These are phyloP conservation scores for Ampelomyces quisqualis DNA, from an alignment of 2,329 filamentous ascomycete genomes.

Conservation along the genomic window DNA sequence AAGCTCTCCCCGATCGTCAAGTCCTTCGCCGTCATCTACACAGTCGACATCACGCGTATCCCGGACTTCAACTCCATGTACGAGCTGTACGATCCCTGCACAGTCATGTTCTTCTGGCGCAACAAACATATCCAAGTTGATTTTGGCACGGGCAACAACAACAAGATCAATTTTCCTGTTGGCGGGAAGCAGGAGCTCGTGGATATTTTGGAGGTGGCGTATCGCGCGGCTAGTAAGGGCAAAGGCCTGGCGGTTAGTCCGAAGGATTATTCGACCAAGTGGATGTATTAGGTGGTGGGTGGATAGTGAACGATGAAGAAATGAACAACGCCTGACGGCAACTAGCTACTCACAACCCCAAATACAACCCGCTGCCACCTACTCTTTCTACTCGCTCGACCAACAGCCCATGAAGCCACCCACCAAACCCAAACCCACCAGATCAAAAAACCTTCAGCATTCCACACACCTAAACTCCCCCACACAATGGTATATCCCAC, in stretches of 20 bases:
- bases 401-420: too few relatives aligned
- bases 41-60: constrained; percentile 73
- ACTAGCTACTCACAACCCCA: not conserved
- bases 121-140: constrained; percentile 31
- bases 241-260: constrained; percentile 90
- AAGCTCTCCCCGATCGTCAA: constrained; percentile 58
- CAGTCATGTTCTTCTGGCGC: constrained; percentile 92
- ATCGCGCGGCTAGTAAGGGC: constrained; percentile 92
- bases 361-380: too few relatives aligned
- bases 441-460: too few relatives aligned
- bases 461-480: too few relatives aligned
- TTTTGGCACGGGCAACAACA: constrained; percentile 84
- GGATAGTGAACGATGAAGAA: not conserved
- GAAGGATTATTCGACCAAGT: constrained; percentile 72
- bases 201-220: constrained; percentile 96
- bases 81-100: constrained; percentile 80
- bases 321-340: not conserved
- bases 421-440: too few relatives aligned
- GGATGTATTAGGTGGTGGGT: constrained; percentile 44
- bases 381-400: too few relatives aligned
- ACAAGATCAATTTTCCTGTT: constrained; percentile 89
- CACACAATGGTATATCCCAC: too few relatives aligned
- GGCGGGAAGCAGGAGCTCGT: constrained; percentile 97
- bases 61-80: constrained; percentile 96
- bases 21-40: constrained; percentile 84